Percentiles rank a stretch among this genome's conserved stretches.
These are phyloP conservation scores for Skeletonema menzelii DNA, from an alignment of 108 stramenopile genomes.

Conservation along the genomic window DNA sequence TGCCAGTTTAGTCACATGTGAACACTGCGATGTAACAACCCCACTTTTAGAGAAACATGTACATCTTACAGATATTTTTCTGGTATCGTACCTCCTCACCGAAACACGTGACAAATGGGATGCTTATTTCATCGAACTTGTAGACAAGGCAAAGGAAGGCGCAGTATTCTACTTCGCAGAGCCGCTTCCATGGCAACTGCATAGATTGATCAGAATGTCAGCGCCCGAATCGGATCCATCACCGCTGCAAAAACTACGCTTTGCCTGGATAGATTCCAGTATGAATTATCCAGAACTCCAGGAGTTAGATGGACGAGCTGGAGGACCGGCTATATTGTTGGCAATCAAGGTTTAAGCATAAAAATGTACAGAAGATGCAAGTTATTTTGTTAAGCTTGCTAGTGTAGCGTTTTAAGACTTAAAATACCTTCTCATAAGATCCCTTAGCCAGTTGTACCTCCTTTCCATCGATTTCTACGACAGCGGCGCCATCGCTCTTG, in stretches of 20 bases:
- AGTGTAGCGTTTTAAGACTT: slow-evolving; percentile 1
- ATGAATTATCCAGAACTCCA: slow-evolving; percentile 62
- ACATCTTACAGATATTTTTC: slow-evolving; percentile 43
- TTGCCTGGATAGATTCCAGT: slow-evolving; percentile 78
- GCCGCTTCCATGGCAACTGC: slow-evolving; percentile 79
- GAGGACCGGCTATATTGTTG: slow-evolving; percentile 67
- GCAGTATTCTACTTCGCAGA: slow-evolving; percentile 71
- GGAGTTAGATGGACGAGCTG: slow-evolving; percentile 54
- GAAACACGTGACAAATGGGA: slow-evolving; percentile 74
- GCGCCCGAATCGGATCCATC: not conserved
- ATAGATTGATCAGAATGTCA: slow-evolving; percentile 39
- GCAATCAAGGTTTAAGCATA: slow-evolving; percentile 33
- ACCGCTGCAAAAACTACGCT: slow-evolving; percentile 34
- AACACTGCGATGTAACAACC: slow-evolving; percentile 53
- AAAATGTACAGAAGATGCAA: not conserved
- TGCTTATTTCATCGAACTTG: slow-evolving; percentile 48
- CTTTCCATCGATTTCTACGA: slow-evolving; percentile 64
- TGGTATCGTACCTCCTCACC: slow-evolving; percentile 72
- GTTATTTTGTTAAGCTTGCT: not conserved
- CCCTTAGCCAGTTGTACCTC: slow-evolving; percentile 58
- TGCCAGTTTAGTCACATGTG: slow-evolving; percentile 30
- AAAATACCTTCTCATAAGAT: slow-evolving; percentile 65
- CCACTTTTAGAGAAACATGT: slow-evolving; percentile 12
- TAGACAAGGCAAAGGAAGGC: slow-evolving; percentile 32
- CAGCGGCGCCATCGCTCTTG: slow-evolving; percentile 60